phyloP scores from a whole-genome alignment of 805 yeast genomes.

The Sugiyamaella chiloensis region DNA sequence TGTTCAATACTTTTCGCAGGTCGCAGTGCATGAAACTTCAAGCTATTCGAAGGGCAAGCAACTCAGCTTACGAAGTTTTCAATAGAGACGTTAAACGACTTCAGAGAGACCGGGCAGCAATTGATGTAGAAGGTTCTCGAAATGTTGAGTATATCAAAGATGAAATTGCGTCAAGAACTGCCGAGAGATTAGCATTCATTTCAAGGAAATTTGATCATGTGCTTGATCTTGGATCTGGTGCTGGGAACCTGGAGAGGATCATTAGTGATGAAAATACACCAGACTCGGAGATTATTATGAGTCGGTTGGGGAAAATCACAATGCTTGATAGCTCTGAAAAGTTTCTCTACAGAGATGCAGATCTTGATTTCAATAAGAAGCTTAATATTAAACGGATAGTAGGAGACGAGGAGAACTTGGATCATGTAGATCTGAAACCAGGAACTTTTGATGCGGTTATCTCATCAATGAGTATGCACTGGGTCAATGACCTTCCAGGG shows the following conservation, averaged over 20 bases:
- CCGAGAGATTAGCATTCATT: conserved; percentile 72
- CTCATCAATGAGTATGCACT: conserved; percentile 71
- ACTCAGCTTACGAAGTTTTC: conserved; percentile 48
- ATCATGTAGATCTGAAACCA: conserved; percentile 39
- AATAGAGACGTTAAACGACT: conserved; percentile 57
- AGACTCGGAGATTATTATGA: conserved; percentile 52
- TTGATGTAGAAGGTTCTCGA: conserved; percentile 44
- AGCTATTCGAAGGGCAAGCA: not conserved
- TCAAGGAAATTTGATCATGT: conserved; percentile 58
- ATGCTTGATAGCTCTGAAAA: conserved; percentile 65
- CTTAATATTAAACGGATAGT: conserved; percentile 50
- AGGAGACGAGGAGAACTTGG: conserved; percentile 65
- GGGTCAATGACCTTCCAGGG: conserved; percentile 83
- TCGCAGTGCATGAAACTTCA: too few species aligned
- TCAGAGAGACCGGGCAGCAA: conserved; percentile 58
- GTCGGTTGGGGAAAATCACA: conserved; percentile 50
- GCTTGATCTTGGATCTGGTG: conserved; percentile 70
- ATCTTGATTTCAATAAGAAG: conserved; percentile 40
- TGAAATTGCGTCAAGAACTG: conserved; percentile 68
- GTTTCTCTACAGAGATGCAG: conserved; percentile 52
- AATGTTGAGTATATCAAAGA: conserved; percentile 70
- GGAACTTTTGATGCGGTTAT: conserved; percentile 64
- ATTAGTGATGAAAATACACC: conserved; percentile 41
- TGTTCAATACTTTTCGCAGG: too few species aligned
- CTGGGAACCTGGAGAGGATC: conserved; percentile 57